Base-by-base conservation (phyloP, 2,329 filamentous ascomycete species). In the Diaporthe batatas region DNA sequence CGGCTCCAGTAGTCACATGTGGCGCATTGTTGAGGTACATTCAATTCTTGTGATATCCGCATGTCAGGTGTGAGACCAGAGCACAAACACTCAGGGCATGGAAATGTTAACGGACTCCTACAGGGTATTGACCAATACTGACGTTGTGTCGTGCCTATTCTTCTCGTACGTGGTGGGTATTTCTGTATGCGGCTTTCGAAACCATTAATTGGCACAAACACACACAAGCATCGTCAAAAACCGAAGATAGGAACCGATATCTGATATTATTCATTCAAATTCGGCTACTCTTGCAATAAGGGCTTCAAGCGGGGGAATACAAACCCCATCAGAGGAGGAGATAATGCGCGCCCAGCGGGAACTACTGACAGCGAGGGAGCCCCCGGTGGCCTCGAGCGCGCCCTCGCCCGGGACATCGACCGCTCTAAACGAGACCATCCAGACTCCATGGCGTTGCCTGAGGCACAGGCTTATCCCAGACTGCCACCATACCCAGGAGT, bases 401-500 rank as follows among this genome's bases (percentile, higher is more conserved):
- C 11, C 69, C 16, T 49, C 62, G 2, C 62, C 68, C 44, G 68
- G 32, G 21, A 69, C 39, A n/a, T 53, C 62, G 7, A 70, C 68
- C 55, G 39, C 71, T 10, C 68, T 54, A 25, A 49, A 65, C 11
- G 62, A 34, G 1, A 12, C 21, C 25, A 21, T 39, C 29, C 29
- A 64, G 47, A 11, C 29, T 29, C 64, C 21, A 59, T 18, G 18
- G 42, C 34, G 34, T 65, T 44, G 44, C 62, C 58, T 23, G 57
- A 18, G 16, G 55, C 53, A 51, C 55, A 51, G 36, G 42, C 62
- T n/a, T 34, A 67, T 23, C n/a, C n/a, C 6, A n/a, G 54, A 18
- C 49, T 80, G 21, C 82, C 82, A 11, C 80, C 81, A 0, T 83
- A 83, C 75, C 82, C 81, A 1, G 81, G 79, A 49, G 81, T 71